These are phyloP conservation scores for Beta vulgaris DNA, from an alignment of 148 eudicot species.

Conservation along the genomic window DNA sequence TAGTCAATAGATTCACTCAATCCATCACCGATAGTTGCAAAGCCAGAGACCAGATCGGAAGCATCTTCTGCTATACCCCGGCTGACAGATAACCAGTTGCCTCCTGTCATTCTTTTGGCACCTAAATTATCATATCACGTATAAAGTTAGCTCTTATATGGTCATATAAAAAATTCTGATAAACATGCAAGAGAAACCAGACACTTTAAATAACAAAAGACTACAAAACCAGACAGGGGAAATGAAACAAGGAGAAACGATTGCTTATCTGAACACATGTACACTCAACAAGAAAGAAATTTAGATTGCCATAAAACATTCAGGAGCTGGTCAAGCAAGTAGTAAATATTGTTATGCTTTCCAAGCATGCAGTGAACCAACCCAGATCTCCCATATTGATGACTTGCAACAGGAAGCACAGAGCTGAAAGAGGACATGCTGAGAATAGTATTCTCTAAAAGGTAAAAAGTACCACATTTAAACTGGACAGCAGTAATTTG, in stretches of 20 bases:
- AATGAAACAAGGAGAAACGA: not conserved
- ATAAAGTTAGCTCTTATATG: not conserved
- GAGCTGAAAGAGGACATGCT: too few species aligned
- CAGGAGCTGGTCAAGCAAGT: not conserved
- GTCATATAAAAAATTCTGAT: not conserved
- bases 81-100: constrained; percentile 96
- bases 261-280: not conserved
- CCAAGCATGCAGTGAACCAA: too few species aligned
- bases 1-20: constrained; percentile 91
- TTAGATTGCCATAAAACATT: not conserved
- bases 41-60: constrained; percentile 90
- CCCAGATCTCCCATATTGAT: too few species aligned
- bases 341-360: constrained; percentile 1
- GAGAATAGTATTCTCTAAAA: too few species aligned
- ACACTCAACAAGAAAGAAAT: constrained; percentile 7
- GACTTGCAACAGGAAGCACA: too few species aligned
- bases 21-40: constrained; percentile 97
- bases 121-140: constrained; percentile 39
- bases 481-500: too few species aligned
- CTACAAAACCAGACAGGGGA: not conserved
- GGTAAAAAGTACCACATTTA: too few species aligned
- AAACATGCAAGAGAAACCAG: constrained; percentile 9
- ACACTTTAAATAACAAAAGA: not conserved
- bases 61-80: constrained; percentile 94
- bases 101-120: constrained; percentile 73